Evolutionary conservation across 2,329 filamentous ascomycete genomes (phyloP).

Genomic region (Epichloe scottii): DNA sequence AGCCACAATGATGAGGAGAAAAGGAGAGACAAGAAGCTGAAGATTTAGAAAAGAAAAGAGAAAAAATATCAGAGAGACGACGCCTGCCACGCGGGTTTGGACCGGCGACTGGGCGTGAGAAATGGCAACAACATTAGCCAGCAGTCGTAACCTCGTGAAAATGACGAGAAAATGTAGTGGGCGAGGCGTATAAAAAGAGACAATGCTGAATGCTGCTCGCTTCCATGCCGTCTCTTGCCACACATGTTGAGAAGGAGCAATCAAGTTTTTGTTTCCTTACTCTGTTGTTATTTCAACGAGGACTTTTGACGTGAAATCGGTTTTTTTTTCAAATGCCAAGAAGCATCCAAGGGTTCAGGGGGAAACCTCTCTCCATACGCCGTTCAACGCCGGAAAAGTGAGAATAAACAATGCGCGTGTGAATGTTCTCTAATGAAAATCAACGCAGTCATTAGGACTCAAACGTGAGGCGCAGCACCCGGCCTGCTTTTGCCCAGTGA

Average conservation of each 20-base stretch:
- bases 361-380: neutral
- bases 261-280: neutral
- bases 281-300: no score
- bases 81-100: neutral
- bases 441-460: conserved; percentile 14
- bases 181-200: conserved; percentile 9
- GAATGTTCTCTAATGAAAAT: conserved; percentile 17
- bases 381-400: conserved; percentile 9
- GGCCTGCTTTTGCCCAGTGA: conserved; percentile 35
- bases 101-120: neutral
- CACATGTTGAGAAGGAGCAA: neutral
- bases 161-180: conserved; percentile 10
- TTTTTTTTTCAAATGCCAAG: no score
- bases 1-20: neutral
- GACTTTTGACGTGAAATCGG: no score
- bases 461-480: conserved; percentile 37
- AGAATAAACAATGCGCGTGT: conserved; percentile 2
- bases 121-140: conserved; percentile 22
- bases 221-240: neutral
- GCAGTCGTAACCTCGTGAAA: conserved; percentile 22
- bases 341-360: no score
- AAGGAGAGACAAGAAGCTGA: neutral
- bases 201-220: neutral
- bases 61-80: conserved; percentile 6
- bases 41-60: neutral